Evolutionary conservation across 257 asterid genomes (phyloP).

Genomic region (Forsythia viridissima): DNA sequence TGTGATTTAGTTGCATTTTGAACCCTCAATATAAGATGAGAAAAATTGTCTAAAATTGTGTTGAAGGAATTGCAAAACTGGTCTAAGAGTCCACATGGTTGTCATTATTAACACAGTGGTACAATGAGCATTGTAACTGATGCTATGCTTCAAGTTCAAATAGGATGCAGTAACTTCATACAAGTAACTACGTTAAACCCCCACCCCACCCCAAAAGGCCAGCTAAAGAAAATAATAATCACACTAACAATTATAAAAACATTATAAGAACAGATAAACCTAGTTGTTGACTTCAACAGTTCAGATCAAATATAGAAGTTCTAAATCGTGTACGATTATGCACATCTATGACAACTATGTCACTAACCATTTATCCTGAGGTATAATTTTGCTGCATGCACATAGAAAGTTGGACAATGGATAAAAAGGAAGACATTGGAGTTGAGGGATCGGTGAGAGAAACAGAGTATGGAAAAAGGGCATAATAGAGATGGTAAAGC

Average conservation of each 20-base stretch:
- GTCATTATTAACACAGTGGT: not conserved
- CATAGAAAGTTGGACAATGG: slow-evolving; percentile 13
- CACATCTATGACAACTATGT: not conserved
- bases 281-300: not conserved
- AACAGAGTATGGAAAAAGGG: not conserved
- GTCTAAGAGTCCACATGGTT: not conserved
- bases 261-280: not conserved
- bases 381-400: not conserved
- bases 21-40: not conserved
- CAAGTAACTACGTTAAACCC: not conserved
- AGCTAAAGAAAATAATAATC: not conserved
- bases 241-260: not conserved
- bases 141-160: not conserved
- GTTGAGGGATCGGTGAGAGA: not conserved
- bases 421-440: not conserved
- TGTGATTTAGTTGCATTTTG: not conserved
- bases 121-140: not conserved
- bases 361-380: not conserved
- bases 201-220: not conserved
- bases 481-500: slow-evolving; percentile 10
- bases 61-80: not conserved
- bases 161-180: not conserved
- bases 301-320: not conserved
- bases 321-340: not conserved
- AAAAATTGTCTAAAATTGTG: not conserved